Base-by-base conservation (phyloP, 768 basidiomycete species). In the Calocybe indica region DNA sequence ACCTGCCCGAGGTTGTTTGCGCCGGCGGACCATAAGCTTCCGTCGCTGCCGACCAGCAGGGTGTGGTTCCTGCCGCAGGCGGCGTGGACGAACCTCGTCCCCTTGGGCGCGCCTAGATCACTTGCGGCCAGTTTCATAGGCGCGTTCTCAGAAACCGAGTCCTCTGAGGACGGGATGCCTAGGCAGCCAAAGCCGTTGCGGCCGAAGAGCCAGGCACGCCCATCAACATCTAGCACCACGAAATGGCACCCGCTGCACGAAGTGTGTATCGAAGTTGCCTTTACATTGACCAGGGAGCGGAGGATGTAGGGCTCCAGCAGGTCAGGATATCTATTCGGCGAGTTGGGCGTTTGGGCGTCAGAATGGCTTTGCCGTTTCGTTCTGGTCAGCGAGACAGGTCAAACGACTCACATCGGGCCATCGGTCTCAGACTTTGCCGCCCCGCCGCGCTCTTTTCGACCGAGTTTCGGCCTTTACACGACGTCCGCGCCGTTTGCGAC, bases 191-290 rank as follows among this genome's bases (percentile, higher is more conserved):
- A 82, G 36, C 79, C 80, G 64, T 91, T 92, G 45, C 92, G 82
- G 6, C 95, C 95, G 60, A 94, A 90, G 56, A 97, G 65, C 84
- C 91, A 93, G 7, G 92, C 95, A 35, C 78, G 74, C 6, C 92
- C 92, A 45, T 83, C 76, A 15, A 75, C 55, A 68, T 89, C 88
- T 52, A 93, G 62, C 10, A 73, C 81, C 37, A 92, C 79, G 55
- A 79, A 83, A 60, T 92, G 88, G 59, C 87, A 91, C 6, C 80
- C 80, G 7, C 70, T 76, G 55, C 87, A 88, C 1, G 87, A 85
- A 7, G 88, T 76, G 62, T 93, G 83, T 44, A 93, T 66, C 6
- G 85, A 87, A 14, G 71, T 66, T 7, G 76, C 73, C 60, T 83
- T 80, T 66, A 94, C 74, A 62, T 94, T 93, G 61, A 80, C 75